phyloP scores from a whole-genome alignment of 148 eudicot genomes.

The Rhododendron mucronatum region DNA sequence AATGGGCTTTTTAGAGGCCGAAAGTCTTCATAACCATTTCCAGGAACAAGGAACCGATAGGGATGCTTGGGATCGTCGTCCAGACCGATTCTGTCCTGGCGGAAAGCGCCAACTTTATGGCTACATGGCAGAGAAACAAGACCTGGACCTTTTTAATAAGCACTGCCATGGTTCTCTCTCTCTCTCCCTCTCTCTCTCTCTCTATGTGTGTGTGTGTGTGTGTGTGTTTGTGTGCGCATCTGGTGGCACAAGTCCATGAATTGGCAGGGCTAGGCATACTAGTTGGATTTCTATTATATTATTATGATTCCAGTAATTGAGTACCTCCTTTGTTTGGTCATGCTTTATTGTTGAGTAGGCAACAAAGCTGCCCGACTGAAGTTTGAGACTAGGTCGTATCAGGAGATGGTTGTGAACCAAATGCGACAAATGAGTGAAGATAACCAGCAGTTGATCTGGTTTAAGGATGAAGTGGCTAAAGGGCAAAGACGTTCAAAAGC shows the following conservation, averaged over 20 bases:
- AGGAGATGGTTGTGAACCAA: conserved; percentile 53
- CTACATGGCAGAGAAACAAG: conserved; percentile 57
- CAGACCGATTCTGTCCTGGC: conserved; percentile 38
- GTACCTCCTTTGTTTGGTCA: background rate
- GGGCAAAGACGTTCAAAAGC: conserved; percentile 45
- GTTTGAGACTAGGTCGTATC: conserved; percentile 57
- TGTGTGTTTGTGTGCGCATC: background rate
- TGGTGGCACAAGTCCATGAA: background rate
- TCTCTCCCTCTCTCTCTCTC: background rate
- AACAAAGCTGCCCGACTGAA: conserved; percentile 46
- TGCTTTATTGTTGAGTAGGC: conserved; percentile 31
- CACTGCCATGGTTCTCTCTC: conserved; percentile 47
- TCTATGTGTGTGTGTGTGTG: background rate
- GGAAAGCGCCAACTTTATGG: conserved; percentile 74
- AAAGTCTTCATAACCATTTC: conserved; percentile 55
- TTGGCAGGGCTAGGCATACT: background rate
- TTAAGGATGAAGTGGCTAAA: conserved; percentile 47
- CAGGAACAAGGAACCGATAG: conserved; percentile 46
- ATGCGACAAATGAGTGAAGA: conserved; percentile 77
- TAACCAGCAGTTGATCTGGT: conserved; percentile 54
- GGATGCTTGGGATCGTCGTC: conserved; percentile 47
- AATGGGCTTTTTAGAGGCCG: conserved; percentile 65
- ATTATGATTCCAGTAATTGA: background rate
- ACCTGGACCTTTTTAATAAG: conserved; percentile 56
- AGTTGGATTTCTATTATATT: background rate